phyloP scores from a whole-genome alignment of 208 protist species.

The Giardia muris region DNA sequence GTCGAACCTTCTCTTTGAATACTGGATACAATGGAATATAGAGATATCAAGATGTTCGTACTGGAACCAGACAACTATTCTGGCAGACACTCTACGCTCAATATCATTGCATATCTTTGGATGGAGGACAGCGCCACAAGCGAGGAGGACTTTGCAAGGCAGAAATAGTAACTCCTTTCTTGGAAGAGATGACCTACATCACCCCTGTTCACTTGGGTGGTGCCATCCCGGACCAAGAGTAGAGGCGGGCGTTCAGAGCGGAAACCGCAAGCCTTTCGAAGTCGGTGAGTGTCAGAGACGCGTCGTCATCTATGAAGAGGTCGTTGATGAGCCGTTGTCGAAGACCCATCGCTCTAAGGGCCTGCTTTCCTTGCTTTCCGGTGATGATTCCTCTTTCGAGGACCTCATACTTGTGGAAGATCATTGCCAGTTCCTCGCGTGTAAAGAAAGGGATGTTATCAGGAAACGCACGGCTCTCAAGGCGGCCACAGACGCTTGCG shows the following conservation, averaged over 20 bases:
- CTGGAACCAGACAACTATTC: no score
- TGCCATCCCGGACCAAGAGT: neutral
- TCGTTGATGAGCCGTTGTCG: neutral
- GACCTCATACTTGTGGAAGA: neutral
- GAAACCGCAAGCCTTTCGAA: neutral
- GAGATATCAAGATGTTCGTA: no score
- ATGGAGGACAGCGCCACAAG: no score
- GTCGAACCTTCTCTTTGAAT: no score
- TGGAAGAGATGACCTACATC: no score
- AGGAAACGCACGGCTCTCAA: neutral
- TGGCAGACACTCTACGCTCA: no score
- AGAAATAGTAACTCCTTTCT: no score
- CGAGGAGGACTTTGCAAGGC: no score
- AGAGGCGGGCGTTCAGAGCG: neutral
- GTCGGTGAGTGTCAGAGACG: neutral
- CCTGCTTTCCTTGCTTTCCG: neutral
- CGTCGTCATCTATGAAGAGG: neutral
- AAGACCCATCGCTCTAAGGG: neutral
- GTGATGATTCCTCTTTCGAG: neutral
- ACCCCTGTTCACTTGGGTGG: no score
- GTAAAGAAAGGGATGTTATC: neutral
- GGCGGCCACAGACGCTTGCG: neutral
- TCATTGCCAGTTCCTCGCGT: neutral
- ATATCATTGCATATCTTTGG: no score
- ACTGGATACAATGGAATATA: no score